phyloP scores from a whole-genome alignment of 176 grass and related monocot species.

The Oryza meyeriana region DNA sequence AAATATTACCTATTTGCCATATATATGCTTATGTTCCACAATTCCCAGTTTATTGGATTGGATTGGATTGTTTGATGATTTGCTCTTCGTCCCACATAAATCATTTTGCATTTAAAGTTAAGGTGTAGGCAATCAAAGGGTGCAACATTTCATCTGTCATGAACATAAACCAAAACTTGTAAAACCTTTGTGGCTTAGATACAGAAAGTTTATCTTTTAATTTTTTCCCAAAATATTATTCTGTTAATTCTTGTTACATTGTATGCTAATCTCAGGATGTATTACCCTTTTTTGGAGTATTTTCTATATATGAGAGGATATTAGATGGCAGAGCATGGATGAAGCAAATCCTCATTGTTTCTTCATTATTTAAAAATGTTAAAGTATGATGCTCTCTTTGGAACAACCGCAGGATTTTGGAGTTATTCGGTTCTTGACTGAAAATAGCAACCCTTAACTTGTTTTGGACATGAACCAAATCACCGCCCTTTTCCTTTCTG shows the following conservation, averaged over 20 bases:
- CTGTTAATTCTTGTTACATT: neutral
- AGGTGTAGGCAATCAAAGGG: neutral
- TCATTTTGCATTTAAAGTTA: neutral
- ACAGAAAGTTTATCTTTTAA: neutral
- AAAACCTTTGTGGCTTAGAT: neutral
- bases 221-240: neutral
- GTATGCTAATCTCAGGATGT: neutral
- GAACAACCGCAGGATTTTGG: neutral
- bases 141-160: neutral
- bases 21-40: neutral
- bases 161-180: neutral
- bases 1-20: neutral
- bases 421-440: neutral
- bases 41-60: neutral
- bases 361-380: neutral
- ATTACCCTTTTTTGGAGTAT: neutral
- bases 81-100: neutral
- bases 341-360: neutral
- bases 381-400: neutral
- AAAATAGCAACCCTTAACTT: neutral
- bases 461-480: neutral
- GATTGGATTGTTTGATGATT: neutral
- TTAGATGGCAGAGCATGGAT: constrained; percentile 3
- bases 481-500: neutral
- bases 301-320: neutral